These are phyloP conservation scores for Chromosphaera perkinsii DNA, from an alignment of 208 protist genomes.

Conservation along the genomic window DNA sequence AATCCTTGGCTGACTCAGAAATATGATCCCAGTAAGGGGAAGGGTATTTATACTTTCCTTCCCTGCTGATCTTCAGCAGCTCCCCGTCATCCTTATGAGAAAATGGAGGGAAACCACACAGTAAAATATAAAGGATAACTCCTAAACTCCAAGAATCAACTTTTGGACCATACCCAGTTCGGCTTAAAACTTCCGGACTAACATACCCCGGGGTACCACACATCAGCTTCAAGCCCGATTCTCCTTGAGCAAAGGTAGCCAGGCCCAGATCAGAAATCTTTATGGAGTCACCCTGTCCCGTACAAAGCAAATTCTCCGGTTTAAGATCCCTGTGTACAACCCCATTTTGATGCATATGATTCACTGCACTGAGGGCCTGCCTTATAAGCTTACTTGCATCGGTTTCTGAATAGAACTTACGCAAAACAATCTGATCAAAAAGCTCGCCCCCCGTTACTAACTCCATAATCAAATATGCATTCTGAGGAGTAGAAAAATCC, in stretches of 20 bases:
- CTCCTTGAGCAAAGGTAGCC: not conserved
- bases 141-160: conserved; percentile 20
- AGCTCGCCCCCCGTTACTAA: conserved; percentile 62
- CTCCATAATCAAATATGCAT: not conserved
- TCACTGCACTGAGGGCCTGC: conserved; percentile 52
- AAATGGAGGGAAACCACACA: conserved; percentile 19
- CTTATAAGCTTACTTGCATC: conserved; percentile 45
- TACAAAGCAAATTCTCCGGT: not conserved
- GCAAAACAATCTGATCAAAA: conserved; percentile 66
- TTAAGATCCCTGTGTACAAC: no score
- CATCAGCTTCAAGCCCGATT: not conserved
- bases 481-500: not conserved
- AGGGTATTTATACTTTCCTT: not conserved
- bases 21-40: not conserved
- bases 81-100: not conserved
- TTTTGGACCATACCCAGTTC: not conserved
- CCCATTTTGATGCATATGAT: conserved; percentile 55
- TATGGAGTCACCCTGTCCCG: not conserved
- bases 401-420: conserved; percentile 53
- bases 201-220: conserved; percentile 49
- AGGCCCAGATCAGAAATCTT: conserved; percentile 30
- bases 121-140: conserved; percentile 17
- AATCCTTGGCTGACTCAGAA: conserved; percentile 45
- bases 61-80: not conserved
- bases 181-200: conserved; percentile 2